Percentiles rank a stretch among this genome's conserved stretches.
These are phyloP conservation scores for Ophiostoma pallidulum DNA, from an alignment of 2,329 filamentous ascomycete genomes.

Conservation along the genomic window DNA sequence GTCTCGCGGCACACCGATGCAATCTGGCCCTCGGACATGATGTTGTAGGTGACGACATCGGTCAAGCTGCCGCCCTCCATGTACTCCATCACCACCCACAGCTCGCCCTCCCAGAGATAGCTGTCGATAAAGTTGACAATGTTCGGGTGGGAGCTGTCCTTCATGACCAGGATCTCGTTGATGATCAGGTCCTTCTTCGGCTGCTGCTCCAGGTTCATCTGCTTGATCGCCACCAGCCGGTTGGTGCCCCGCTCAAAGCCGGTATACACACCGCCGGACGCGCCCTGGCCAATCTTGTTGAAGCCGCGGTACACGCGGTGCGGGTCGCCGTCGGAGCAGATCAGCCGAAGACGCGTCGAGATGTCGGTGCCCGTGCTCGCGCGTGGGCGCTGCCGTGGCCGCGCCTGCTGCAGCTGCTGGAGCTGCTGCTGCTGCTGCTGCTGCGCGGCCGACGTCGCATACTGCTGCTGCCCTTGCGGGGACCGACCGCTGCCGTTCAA, in stretches of 20 bases:
- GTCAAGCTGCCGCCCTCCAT: constrained; percentile 98
- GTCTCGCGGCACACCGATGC: constrained; percentile 93
- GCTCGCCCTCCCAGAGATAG: constrained; percentile 76
- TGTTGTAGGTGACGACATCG: constrained; percentile 97
- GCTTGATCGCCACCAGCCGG: constrained; percentile 91
- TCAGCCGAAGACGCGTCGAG: constrained; percentile 70
- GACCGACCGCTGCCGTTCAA: constrained; percentile 28
- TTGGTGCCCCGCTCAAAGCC: constrained; percentile 79
- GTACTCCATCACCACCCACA: constrained; percentile 99
- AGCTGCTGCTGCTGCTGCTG: constrained; percentile 19
- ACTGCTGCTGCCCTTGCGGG: constrained; percentile 27
- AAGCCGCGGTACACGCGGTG: constrained; percentile 78
- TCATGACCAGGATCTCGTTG: constrained; percentile 99
- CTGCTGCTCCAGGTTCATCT: constrained; percentile 98
- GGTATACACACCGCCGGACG: constrained; percentile 89
- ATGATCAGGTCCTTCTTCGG: constrained; percentile 99
- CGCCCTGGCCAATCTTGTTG: constrained; percentile 94
- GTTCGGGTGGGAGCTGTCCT: constrained; percentile 95
- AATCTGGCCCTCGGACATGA: constrained; percentile 97
- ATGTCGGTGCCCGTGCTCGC: constrained; percentile 79
- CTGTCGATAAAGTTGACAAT: constrained; percentile 99
- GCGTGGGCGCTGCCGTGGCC: constrained; percentile 67
- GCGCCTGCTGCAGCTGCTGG: constrained; percentile 28
- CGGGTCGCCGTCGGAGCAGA: constrained; percentile 85
- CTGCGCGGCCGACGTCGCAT: not conserved